Evolutionary conservation across 345 rosid species (phyloP).

Genomic region (Salix suchowensis): DNA sequence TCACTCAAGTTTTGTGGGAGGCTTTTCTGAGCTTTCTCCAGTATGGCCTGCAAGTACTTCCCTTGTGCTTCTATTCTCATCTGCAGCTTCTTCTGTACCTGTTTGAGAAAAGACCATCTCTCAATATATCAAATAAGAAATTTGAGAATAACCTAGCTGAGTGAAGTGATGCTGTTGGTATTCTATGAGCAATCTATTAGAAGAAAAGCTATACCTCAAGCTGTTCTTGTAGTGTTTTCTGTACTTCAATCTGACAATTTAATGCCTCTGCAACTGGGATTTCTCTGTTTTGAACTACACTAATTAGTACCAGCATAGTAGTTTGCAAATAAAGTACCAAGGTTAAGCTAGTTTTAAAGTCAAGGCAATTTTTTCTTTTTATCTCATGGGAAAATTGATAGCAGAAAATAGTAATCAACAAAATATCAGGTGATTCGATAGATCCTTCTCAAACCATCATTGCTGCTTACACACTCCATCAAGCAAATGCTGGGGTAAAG

Average conservation of each 20-base stretch:
- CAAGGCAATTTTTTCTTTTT: background rate
- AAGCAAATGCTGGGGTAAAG: background rate
- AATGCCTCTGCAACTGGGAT: constrained; percentile 43
- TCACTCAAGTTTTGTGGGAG: constrained; percentile 25
- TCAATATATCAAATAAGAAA: background rate
- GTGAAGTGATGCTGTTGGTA: background rate
- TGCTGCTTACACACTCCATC: background rate
- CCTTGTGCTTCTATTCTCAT: constrained; percentile 91
- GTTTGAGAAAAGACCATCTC: background rate
- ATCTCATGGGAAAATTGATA: background rate
- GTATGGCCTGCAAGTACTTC: constrained; percentile 61
- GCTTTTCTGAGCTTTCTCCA: constrained; percentile 73
- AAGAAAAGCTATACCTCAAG: constrained; percentile 49
- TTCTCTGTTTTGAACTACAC: constrained; percentile 34
- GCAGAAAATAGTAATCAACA: background rate
- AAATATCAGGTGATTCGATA: background rate
- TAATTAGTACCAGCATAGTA: background rate
- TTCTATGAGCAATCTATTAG: background rate
- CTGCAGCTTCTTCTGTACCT: constrained; percentile 72
- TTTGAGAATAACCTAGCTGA: background rate
- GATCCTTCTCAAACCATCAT: background rate
- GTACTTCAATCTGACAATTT: constrained; percentile 53
- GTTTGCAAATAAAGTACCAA: background rate
- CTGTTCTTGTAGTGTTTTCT: constrained; percentile 54
- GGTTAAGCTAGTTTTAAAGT: background rate